phyloP scores from a whole-genome alignment of 2,329 filamentous ascomycete genomes.

The Colletotrichum zoysiae region DNA sequence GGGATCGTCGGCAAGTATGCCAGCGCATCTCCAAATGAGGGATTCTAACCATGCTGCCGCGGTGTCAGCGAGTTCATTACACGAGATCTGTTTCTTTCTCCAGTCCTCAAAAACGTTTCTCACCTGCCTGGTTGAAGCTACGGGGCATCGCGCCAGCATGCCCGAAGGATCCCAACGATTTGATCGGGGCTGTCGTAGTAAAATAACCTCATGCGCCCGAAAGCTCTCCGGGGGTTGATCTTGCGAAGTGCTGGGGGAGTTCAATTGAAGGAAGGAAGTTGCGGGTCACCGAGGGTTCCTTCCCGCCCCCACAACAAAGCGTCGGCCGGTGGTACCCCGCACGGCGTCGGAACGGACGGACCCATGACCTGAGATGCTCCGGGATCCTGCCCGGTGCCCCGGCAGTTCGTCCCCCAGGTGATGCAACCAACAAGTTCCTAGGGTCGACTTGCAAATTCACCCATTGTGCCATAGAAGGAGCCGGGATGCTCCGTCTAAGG shows the following conservation, averaged over 20 bases:
- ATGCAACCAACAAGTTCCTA: constrained; percentile 11
- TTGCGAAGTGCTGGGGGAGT: not conserved
- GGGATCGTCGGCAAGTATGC: not conserved
- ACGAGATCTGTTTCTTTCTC: not conserved
- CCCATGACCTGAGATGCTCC: not conserved
- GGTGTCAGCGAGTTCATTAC: not conserved
- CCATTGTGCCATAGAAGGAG: too few species aligned
- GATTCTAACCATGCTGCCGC: not conserved
- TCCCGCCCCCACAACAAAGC: not conserved
- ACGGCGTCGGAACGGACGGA: constrained; percentile 20
- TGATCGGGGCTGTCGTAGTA: not conserved
- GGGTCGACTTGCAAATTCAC: too few species aligned
- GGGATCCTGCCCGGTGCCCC: constrained; percentile 11
- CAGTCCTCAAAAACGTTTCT: not conserved
- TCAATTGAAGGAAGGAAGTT: not conserved
- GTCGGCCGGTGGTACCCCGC: constrained; percentile 13
- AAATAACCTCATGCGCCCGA: not conserved
- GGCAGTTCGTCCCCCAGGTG: not conserved
- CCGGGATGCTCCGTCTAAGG: too few species aligned
- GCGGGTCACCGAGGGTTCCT: not conserved
- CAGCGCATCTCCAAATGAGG: not conserved
- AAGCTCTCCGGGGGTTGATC: not conserved
- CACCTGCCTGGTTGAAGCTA: constrained; percentile 29
- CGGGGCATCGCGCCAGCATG: constrained; percentile 18
- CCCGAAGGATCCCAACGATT: not conserved